Base-by-base conservation (phyloP, 306 rosid species). In the Hylodesmum podocarpum region DNA sequence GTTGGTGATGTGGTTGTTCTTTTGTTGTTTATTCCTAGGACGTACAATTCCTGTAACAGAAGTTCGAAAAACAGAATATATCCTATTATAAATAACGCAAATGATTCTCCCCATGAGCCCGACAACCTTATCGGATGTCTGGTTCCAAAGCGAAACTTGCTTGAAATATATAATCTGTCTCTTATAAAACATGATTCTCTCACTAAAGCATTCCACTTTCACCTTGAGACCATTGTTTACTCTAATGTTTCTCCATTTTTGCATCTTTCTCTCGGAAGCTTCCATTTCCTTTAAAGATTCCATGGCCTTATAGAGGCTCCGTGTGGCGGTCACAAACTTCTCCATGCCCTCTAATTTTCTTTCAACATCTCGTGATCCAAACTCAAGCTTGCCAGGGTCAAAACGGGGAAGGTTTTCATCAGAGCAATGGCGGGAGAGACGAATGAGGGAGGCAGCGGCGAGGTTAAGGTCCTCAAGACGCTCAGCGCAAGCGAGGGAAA, bases 71-170 rank as follows among this genome's bases (percentile, higher is more conserved):
- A 87, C 76, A 11, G 76, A 41, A 3, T 66, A 76, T 5, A 92
- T 71, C 41, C 97, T 76, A 0, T 88, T 82, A 33, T 87, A 88
- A 1, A 87, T 22, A 11, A 90, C 33, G 79, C 87, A 90, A 2
- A 87, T 34, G 1, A 84, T 67, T 4, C 90, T 73, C 1, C 89
- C 86, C 96, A 88, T 88, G 47, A 85, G 72, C 2, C 84, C 78
- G 1, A 88, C 86, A 34, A 58, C 82, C 27, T 81, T 80, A 24
- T 92, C 91, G 15, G 85, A 88, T 5, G 89, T 70, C 28, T 85
- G 83, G 64, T 57, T 81, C 97, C 97, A 92, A 1, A 92, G 86
- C 6, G 97, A 92, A 8, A n/a, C 61, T n/a, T 83, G 88, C 29
- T 76, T 92, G 78, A 43, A 88, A 78, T 77, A 84, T 6, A 72